These are phyloP conservation scores for Arthrobotrys sphaeroides DNA, from an alignment of 2,329 filamentous ascomycete genomes.

Conservation along the genomic window DNA sequence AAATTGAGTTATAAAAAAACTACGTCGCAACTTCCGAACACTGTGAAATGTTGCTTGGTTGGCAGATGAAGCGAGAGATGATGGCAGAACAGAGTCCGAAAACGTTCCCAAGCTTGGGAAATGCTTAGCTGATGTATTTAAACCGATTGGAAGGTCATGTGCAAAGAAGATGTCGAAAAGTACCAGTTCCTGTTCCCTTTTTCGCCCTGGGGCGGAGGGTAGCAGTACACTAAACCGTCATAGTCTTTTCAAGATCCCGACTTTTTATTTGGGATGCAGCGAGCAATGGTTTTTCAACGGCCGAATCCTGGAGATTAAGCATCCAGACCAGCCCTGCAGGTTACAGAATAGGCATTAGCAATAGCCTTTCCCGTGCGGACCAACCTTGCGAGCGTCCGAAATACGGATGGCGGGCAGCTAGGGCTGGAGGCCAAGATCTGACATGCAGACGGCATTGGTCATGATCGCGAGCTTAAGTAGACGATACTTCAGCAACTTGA, in stretches of 20 bases:
- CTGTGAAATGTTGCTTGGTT: background rate
- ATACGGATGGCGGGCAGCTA: background rate
- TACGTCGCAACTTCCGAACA: background rate
- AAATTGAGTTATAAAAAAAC: background rate
- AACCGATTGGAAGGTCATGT: conserved; percentile 28
- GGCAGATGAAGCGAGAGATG: conserved; percentile 4
- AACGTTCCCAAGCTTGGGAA: background rate
- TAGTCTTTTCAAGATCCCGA: conserved; percentile 1
- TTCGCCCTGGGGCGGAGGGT: background rate
- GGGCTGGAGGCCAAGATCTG: conserved; percentile 35
- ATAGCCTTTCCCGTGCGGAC: conserved; percentile 32
- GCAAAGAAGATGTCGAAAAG: conserved; percentile 28
- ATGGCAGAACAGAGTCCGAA: background rate
- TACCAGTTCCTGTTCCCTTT: conserved; percentile 9
- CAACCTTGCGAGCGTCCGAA: background rate
- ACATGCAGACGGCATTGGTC: conserved; percentile 29
- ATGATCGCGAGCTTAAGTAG: background rate
- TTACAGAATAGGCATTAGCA: background rate
- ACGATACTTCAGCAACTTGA: too few species aligned
- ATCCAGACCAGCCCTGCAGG: conserved; percentile 16
- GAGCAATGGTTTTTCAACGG: conserved; percentile 8
- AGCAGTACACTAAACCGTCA: conserved; percentile 1
- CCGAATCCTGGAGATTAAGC: conserved; percentile 36
- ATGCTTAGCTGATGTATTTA: conserved; percentile 24
- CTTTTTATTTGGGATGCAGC: conserved; percentile 1